A percentile compares a stretch with the other conserved stretches of the same genome.
Conservation (phyloP, 352 stramenopile species). For the Globisporangium rhizosaccharum region DNA sequence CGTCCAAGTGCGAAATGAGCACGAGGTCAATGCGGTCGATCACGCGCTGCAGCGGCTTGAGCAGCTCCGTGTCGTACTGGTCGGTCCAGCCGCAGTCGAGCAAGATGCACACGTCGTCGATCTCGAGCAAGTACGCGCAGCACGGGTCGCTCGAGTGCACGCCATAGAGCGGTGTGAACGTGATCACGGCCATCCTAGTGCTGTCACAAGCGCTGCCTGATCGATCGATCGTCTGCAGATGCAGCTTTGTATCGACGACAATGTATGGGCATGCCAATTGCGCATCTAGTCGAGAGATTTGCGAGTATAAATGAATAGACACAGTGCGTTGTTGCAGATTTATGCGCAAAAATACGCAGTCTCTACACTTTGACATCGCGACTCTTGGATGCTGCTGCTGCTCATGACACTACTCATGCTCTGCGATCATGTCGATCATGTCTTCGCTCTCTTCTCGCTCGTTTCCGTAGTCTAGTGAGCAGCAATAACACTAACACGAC, state of each 20-base stretch:
- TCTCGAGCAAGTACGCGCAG: slow-evolving; percentile 86
- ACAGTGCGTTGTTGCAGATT: no score
- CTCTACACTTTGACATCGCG: no score
- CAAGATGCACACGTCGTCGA: slow-evolving; percentile 90
- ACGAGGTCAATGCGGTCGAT: slow-evolving; percentile 85
- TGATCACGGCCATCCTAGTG: slow-evolving; percentile 79
- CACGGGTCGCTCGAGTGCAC: slow-evolving; percentile 76
- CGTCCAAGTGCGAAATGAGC: slow-evolving; percentile 85
- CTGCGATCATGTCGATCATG: no score
- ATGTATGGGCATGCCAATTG: neutral
- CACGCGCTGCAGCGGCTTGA: slow-evolving; percentile 79
- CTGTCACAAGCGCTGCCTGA: neutral
- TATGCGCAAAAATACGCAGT: no score
- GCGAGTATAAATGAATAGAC: no score
- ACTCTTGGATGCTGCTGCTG: no score
- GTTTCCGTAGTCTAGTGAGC: no score
- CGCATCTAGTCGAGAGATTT: neutral
- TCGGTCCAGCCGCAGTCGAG: slow-evolving; percentile 91
- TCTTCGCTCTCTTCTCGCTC: no score
- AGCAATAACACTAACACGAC: no score
- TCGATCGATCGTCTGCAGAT: neutral
- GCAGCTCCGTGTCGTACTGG: slow-evolving; percentile 78
- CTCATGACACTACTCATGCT: no score
- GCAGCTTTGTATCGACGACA: neutral
- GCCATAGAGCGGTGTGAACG: slow-evolving; percentile 87